These are phyloP conservation scores for Xylariaceae sp. DNA, from an alignment of 2,329 filamentous ascomycete genomes.

Conservation along the genomic window DNA sequence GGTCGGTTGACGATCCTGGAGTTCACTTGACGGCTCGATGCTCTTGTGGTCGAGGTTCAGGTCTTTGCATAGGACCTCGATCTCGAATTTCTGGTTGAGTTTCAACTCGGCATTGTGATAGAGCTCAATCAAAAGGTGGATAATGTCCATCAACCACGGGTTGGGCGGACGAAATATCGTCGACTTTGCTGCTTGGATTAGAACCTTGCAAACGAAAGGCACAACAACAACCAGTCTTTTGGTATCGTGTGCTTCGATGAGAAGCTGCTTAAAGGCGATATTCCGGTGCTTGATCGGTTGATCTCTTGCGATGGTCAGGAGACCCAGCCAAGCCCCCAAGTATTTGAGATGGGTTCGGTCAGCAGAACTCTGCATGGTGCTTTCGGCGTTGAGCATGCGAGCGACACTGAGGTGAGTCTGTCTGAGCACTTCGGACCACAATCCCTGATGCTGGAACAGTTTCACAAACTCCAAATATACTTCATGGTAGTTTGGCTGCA, in stretches of 20 bases:
- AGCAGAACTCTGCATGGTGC: constrained; percentile 72
- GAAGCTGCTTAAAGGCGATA: constrained; percentile 91
- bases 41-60: constrained; percentile 86
- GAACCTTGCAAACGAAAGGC: constrained; percentile 94
- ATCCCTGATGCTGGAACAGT: constrained; percentile 66
- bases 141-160: constrained; percentile 95
- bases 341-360: constrained; percentile 90
- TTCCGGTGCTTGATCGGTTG: constrained; percentile 95
- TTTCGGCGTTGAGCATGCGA: constrained; percentile 83
- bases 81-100: constrained; percentile 96
- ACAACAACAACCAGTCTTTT: constrained; percentile 88
- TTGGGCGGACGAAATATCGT: constrained; percentile 91
- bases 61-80: constrained; percentile 93
- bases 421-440: constrained; percentile 85
- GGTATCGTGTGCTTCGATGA: constrained; percentile 89
- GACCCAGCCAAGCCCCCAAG: constrained; percentile 86
- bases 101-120: constrained; percentile 92
- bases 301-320: constrained; percentile 84
- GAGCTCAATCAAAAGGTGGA: constrained; percentile 82
- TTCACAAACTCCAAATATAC: constrained; percentile 87
- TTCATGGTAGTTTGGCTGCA: constrained; percentile 93
- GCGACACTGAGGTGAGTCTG: constrained; percentile 86
- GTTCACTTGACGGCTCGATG: constrained; percentile 80
- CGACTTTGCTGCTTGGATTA: constrained; percentile 76
- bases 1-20: constrained; percentile 64